Evolutionary conservation across 495 filamentous ascomycete species (phyloP).

Genomic region (Xanthoparmelia taractica): DNA sequence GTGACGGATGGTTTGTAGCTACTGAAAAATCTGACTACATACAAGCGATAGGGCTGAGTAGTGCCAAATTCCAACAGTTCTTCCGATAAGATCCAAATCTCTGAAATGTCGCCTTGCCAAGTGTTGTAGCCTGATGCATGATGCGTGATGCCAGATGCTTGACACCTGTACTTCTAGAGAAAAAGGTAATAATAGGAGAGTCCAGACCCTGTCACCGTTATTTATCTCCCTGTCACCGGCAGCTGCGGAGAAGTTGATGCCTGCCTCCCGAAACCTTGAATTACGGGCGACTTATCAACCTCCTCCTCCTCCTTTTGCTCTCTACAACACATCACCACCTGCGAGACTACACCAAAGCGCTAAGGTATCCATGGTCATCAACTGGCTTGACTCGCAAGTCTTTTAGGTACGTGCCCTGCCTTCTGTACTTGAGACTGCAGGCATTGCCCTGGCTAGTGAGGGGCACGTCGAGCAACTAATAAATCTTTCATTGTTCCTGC

Average conservation of each 20-base stretch:
- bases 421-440: not conserved
- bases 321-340: slow-evolving; percentile 1
- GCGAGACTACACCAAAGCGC: not conserved
- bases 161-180: not conserved
- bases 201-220: not conserved
- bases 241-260: not conserved
- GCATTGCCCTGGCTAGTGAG: not conserved
- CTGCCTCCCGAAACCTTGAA: not conserved
- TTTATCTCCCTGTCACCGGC: not conserved
- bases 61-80: not conserved
- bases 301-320: not conserved
- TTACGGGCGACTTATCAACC: not conserved
- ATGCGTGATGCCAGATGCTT: not conserved
- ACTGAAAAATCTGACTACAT: too few relatives aligned
- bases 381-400: not conserved
- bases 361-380: not conserved
- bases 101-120: not conserved
- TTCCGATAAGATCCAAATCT: not conserved
- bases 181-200: too few relatives aligned
- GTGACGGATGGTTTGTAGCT: too few relatives aligned
- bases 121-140: not conserved
- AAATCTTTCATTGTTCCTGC: slow-evolving; percentile 1
- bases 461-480: slow-evolving; percentile 1
- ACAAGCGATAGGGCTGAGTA: too few relatives aligned
- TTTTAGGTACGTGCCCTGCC: not conserved